These are phyloP conservation scores for Boletus nobilissimus DNA, from an alignment of 1,284 basidiomycete species.

Conservation along the genomic window DNA sequence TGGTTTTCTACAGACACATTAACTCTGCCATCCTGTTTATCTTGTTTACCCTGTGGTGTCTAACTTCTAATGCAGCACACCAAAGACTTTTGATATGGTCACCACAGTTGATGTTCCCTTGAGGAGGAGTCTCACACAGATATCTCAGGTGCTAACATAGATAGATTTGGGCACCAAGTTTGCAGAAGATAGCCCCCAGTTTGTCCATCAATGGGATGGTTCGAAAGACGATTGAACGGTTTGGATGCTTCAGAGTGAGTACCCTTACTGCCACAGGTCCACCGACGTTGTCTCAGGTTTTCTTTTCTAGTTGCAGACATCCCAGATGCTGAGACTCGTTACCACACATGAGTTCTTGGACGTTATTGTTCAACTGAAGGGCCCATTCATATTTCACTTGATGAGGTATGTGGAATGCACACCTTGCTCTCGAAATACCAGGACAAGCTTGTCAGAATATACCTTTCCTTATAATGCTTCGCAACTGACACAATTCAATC, in stretches of 20 bases:
- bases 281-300: constrained; percentile 20
- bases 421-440: constrained; percentile 82
- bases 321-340: constrained; percentile 89
- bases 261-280: not conserved
- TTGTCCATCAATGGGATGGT: constrained; percentile 94
- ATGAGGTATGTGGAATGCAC: constrained; percentile 96
- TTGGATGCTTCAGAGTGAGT: constrained; percentile 86
- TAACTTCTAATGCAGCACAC: constrained; percentile 66
- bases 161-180: constrained; percentile 85
- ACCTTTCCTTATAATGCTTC: not conserved
- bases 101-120: constrained; percentile 80
- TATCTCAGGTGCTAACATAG: constrained; percentile 90
- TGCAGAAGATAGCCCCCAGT: constrained; percentile 81
- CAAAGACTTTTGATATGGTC: constrained; percentile 94
- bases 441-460: constrained; percentile 68
- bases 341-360: constrained; percentile 95
- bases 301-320: constrained; percentile 83
- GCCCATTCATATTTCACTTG: constrained; percentile 98
- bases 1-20: constrained; percentile 94
- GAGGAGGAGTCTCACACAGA: constrained; percentile 90
- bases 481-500: constrained; percentile 56
- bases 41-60: not conserved
- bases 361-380: constrained; percentile 89
- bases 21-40: constrained; percentile 93
- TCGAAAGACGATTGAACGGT: constrained; percentile 69